These are phyloP conservation scores for Phytophthora cajani DNA, from an alignment of 352 stramenopile species.

Conservation along the genomic window DNA sequence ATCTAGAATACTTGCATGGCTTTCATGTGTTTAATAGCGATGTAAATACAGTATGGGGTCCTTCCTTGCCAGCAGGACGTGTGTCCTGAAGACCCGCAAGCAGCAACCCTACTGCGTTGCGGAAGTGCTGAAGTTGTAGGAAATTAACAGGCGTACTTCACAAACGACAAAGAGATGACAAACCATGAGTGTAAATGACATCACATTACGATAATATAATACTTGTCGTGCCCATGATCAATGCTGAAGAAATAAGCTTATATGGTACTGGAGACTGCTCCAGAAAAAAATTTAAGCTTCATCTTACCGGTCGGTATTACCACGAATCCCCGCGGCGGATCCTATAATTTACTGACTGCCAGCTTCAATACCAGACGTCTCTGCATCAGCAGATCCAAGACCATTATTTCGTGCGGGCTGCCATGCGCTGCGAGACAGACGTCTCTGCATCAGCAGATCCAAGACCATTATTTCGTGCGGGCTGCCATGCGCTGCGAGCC, in stretches of 20 bases:
- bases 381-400: constrained; percentile 7
- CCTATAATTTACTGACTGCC: constrained; percentile 6
- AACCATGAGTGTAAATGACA: no score
- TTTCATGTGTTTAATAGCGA: background rate
- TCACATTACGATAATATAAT: no score
- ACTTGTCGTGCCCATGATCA: no score
- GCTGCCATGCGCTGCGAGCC: constrained; percentile 7
- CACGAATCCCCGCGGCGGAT: background rate
- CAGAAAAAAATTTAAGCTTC: no score
- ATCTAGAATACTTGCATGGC: constrained; percentile 2
- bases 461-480: constrained; percentile 24
- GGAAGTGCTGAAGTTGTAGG: no score
- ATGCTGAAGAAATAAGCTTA: no score
- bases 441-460: constrained; percentile 8
- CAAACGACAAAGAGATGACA: no score
- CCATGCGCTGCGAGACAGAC: constrained; percentile 4
- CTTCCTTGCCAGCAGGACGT: no score
- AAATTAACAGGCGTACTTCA: no score
- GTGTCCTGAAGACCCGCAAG: no score
- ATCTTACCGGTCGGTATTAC: background rate
- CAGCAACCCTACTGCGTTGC: no score
- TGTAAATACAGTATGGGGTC: background rate
- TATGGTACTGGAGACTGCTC: no score
- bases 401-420: constrained; percentile 23
- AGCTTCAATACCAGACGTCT: constrained; percentile 7